phyloP scores from a whole-genome alignment of 441 rosid genomes.

The Adansonia grandidieri region DNA sequence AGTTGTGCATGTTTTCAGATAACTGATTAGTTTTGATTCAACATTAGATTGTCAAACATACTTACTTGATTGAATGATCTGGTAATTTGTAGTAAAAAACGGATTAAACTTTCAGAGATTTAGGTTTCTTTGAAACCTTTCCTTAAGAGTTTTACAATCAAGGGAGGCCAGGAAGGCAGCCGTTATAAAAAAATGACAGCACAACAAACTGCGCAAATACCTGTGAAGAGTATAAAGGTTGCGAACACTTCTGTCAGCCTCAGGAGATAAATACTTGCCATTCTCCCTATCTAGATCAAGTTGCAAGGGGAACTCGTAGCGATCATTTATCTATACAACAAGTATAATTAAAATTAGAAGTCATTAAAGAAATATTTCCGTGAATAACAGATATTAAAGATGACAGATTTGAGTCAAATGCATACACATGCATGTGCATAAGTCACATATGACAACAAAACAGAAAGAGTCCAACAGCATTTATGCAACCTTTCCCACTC shows the following conservation, averaged over 20 bases:
- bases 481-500: neutral
- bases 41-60: neutral
- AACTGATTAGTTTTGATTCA: neutral
- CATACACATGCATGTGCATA: neutral
- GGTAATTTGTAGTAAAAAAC: neutral
- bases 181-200: conserved; percentile 12
- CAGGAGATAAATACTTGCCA: conserved; percentile 72
- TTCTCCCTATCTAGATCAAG: conserved; percentile 75
- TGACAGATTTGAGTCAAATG: conserved; percentile 15
- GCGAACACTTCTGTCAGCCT: conserved; percentile 65
- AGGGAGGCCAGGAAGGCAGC: neutral
- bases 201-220: conserved; percentile 37
- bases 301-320: conserved; percentile 73
- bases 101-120: conserved; percentile 11
- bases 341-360: conserved; percentile 24
- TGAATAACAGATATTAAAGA: neutral
- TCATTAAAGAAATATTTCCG: conserved; percentile 3
- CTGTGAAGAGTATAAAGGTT: conserved; percentile 78
- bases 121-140: conserved; percentile 11
- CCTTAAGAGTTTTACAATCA: neutral
- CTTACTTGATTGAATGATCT: neutral
- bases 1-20: conserved; percentile 3
- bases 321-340: conserved; percentile 64
- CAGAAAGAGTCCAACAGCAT: neutral
- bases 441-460: neutral